Base-by-base conservation (phyloP, 306 rosid genomes). In the Vicia sativa region DNA sequence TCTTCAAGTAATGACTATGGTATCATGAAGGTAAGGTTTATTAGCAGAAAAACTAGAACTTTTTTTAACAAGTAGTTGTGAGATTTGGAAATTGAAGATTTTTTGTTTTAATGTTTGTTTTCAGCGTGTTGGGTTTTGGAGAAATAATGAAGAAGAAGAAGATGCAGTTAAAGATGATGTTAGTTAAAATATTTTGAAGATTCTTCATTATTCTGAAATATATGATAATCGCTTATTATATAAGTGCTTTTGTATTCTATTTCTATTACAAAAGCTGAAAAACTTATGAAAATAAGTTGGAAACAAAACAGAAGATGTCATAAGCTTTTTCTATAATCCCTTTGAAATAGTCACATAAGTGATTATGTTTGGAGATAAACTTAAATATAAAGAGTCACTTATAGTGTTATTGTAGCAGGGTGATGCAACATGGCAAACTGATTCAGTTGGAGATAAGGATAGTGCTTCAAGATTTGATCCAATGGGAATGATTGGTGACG, bases 21-120 rank as follows among this genome's bases (percentile, higher is more conserved):
- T 19, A 50, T 58, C 43, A 66, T 42, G 42, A 79, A 86, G 95
- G 96, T 90, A 75, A 53, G 26, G 57, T 18, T 41, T 50, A 26
- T 28, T 1, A 61, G 21, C 58, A 12, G 4, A 59, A 25, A 16
- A 5, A 45, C 9, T 45, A 6, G 3, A 18, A 43, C 0, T 4
- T 18, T 35, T 1, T n/a, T 58, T 21, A 21, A 21, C 23, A 25
- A 60, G 42, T 61, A 2, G 48, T 14, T 46, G 38, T 58, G 48
- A 13, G 18, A 21, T 34, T 21, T 19, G 45, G 12, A 53, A 53
- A 43, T 54, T 73, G 10, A 66, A 14, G 62, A 21, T 39, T 65
- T 46, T 46, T 46, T 52, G 11, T 49, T 49, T 19, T 13, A 3
- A 2, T 31, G 7, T 52, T 46, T 64, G 69, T 69, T 74, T 80